Evolutionary conservation across 2,329 filamentous ascomycete genomes (phyloP).

Genomic region (Fusarium compactum): DNA sequence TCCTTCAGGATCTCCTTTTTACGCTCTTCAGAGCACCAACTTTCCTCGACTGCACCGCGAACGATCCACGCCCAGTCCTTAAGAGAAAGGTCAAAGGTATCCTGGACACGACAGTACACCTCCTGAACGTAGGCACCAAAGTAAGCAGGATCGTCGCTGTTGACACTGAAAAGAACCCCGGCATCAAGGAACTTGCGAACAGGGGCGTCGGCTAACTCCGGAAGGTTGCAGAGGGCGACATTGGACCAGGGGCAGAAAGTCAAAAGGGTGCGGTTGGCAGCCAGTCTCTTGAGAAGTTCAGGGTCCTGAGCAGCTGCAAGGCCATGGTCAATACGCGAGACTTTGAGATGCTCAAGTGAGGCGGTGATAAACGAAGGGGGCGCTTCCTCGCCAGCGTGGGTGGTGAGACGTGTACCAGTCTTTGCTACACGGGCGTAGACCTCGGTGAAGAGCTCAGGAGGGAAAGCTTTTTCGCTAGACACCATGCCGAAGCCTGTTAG

Average conservation of each 20-base stretch:
- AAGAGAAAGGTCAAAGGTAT: slow-evolving; percentile 72
- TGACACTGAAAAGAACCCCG: slow-evolving; percentile 77
- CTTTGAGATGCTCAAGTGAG: slow-evolving; percentile 71
- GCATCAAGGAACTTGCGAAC: slow-evolving; percentile 72
- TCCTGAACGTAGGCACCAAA: slow-evolving; percentile 81
- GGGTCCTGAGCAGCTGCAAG: slow-evolving; percentile 73
- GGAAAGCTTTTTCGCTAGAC: slow-evolving; percentile 70
- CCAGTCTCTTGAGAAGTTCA: slow-evolving; percentile 69
- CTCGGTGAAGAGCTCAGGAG: slow-evolving; percentile 70
- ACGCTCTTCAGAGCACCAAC: slow-evolving; percentile 74
- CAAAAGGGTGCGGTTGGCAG: slow-evolving; percentile 68
- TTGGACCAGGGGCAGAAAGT: slow-evolving; percentile 82
- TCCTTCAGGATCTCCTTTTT: slow-evolving; percentile 69
- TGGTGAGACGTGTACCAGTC: slow-evolving; percentile 69
- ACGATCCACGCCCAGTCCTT: slow-evolving; percentile 77
- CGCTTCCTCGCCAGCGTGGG: slow-evolving; percentile 82
- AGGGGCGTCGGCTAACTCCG: slow-evolving; percentile 57
- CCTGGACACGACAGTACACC: slow-evolving; percentile 79
- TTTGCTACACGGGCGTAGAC: slow-evolving; percentile 67
- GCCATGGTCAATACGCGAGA: slow-evolving; percentile 80
- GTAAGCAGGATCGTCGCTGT: slow-evolving; percentile 80
- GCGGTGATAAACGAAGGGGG: slow-evolving; percentile 73
- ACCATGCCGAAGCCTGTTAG: slow-evolving; percentile 76
- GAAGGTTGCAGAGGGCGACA: slow-evolving; percentile 57
- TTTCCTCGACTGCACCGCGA: slow-evolving; percentile 71